Evolutionary conservation across 371 early-diverging fungal genomes (phyloP), one percentile per base, ranked within the genome.

Genomic region (Mucor sp.): DNA sequence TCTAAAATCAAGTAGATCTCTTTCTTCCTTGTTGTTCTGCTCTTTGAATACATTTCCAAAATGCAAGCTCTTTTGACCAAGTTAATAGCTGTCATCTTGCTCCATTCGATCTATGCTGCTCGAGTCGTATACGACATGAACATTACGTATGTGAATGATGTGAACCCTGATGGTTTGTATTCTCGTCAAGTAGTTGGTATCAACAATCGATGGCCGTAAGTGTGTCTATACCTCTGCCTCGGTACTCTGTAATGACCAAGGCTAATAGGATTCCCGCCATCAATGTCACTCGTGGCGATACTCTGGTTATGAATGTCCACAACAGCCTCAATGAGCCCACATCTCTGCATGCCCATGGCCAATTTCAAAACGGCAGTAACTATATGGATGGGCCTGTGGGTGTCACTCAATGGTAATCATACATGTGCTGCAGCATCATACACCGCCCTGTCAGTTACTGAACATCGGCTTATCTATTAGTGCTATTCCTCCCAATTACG

Each of bases 181-280:
- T 79, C 85, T 43, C 83, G 92, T 56, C 81, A 89, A 8, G 90
- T 87, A 9, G 88, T 94, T 30, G 93, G 93, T 47, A 87, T 93
- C 64, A 94, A 94, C 68, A 86, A 87, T 1, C 69, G 73, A 43
- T 91, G 89, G 83, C 95, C 94, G 78, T 87, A 87, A 68, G 89
- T 86, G 75, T 14, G 37, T 37, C 11, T 30, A n/a, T n/a, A 30
- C 30, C 30, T 30, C 6, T 30, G 30, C 6, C 30, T 30, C n/a
- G n/a, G 9, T 19, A 44, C 19, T 6, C 17, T 44, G 44, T 7
- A 19, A 7, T 44, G n/a, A 68, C 68, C 77, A 78, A 76, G n/a
- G 4, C n/a, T 48, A 30, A 9, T 72, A 86, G 83, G 21, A 76
- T 79, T 58, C 87, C 87, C 17, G 50, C 73, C 17, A 70, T 85